Conservation (phyloP, 371 early-diverging fungal genomes). For the Paraphysoderma sedebokerense region DNA sequence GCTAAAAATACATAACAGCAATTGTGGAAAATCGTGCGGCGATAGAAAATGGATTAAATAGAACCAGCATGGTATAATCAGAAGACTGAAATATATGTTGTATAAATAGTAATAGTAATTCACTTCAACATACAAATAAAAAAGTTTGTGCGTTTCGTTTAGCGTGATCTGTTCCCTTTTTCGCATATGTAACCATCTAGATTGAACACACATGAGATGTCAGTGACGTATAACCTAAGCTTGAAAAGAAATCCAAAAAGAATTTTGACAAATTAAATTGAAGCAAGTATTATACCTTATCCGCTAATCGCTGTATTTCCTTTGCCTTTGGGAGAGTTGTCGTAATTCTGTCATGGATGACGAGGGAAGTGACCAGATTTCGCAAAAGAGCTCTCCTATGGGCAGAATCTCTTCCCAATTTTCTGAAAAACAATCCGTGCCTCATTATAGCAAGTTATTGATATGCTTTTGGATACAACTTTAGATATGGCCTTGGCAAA, state of each 20-base stretch:
- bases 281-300: slow-evolving; percentile 58
- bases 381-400: slow-evolving; percentile 69
- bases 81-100: too few relatives aligned
- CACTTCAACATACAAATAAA: slow-evolving; percentile 32
- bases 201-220: neutral
- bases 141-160: slow-evolving; percentile 37
- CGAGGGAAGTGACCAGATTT: slow-evolving; percentile 70
- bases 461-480: too few relatives aligned
- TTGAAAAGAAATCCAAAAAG: slow-evolving; percentile 3
- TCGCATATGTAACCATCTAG: slow-evolving; percentile 59
- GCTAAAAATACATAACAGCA: slow-evolving; percentile 14
- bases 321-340: slow-evolving; percentile 91
- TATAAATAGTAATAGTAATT: too few relatives aligned
- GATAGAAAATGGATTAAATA: neutral
- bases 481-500: too few relatives aligned
- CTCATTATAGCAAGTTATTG: slow-evolving; percentile 37
- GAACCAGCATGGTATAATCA: too few relatives aligned
- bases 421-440: slow-evolving; percentile 48
- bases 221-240: neutral
- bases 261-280: slow-evolving; percentile 5
- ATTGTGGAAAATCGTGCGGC: neutral
- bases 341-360: slow-evolving; percentile 76
- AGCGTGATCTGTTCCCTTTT: slow-evolving; percentile 43
- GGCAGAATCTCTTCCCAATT: slow-evolving; percentile 45
- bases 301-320: slow-evolving; percentile 66